These are phyloP conservation scores for Articulospora tetracladia DNA, from an alignment of 495 filamentous ascomycete genomes.

Conservation along the genomic window DNA sequence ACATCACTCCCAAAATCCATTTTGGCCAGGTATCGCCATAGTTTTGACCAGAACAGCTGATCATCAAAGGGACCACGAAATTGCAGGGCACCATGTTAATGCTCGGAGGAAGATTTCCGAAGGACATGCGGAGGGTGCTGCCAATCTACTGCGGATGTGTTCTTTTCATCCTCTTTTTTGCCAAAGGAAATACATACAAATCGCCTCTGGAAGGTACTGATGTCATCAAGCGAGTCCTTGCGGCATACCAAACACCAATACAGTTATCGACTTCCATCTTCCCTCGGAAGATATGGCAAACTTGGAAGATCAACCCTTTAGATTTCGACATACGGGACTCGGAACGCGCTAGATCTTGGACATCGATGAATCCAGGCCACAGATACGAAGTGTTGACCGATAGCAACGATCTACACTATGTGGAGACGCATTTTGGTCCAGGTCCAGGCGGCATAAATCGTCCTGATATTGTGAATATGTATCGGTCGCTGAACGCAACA, in stretches of 20 bases:
- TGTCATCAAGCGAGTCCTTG: conserved; percentile 14
- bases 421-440: conserved; percentile 55
- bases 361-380: conserved; percentile 50
- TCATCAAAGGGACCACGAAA: neutral
- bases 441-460: conserved; percentile 51
- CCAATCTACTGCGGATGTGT: conserved; percentile 30
- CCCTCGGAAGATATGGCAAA: conserved; percentile 61
- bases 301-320: conserved; percentile 60
- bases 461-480: conserved; percentile 56
- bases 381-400: conserved; percentile 65
- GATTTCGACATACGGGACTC: conserved; percentile 53
- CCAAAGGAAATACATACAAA: conserved; percentile 23
- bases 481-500: conserved; percentile 47
- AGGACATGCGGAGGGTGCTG: conserved; percentile 23
- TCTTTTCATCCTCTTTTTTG: conserved; percentile 40
- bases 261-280: conserved; percentile 22
- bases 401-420: conserved; percentile 53
- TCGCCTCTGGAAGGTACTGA: conserved; percentile 7
- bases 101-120: conserved; percentile 14
- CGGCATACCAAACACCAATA: conserved; percentile 15
- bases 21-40: too few species aligned
- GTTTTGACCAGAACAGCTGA: neutral
- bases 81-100: neutral
- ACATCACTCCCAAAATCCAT: too few species aligned
- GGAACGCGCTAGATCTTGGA: conserved; percentile 51